Conservation (phyloP, 768 basidiomycete genomes). For the Pleurotus salmoneostramineus region DNA sequence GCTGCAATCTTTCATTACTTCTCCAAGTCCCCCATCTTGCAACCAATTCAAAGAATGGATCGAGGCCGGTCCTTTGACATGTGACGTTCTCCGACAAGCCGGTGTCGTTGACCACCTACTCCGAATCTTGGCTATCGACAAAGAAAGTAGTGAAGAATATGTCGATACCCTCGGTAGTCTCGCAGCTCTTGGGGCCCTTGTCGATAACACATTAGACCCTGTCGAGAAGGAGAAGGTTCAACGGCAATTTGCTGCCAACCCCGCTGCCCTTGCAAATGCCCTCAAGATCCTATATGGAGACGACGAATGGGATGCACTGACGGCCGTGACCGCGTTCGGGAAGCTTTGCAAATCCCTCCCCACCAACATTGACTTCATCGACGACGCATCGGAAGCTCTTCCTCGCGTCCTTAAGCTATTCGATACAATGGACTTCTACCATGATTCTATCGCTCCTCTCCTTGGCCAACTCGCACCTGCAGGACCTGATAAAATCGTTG, state of each 20-base stretch:
- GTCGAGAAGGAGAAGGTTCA: background rate
- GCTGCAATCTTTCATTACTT: background rate
- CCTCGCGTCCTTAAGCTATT: conserved; percentile 11
- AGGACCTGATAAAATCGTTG: conserved; percentile 4
- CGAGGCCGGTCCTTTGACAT: background rate
- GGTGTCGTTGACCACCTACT: background rate
- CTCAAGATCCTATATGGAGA: background rate
- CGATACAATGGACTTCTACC: conserved; percentile 8
- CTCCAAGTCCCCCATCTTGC: conserved; percentile 1
- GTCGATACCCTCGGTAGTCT: background rate
- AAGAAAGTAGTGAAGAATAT: background rate
- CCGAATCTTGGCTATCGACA: background rate
- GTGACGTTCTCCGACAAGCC: conserved; percentile 1
- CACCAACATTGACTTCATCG: conserved; percentile 8
- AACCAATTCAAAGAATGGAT: background rate
- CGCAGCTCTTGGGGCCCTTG: background rate
- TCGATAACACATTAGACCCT: background rate
- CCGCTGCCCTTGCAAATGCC: background rate
- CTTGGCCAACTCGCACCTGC: conserved; percentile 10
- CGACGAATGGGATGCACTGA: conserved; percentile 3
- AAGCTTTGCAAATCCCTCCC: conserved; percentile 11
- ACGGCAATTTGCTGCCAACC: background rate
- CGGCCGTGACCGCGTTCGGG: background rate
- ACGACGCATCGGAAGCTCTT: conserved; percentile 1
- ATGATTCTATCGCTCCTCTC: conserved; percentile 6